Base-by-base conservation (phyloP, 306 rosid genomes). In the Nissolia schottii region DNA sequence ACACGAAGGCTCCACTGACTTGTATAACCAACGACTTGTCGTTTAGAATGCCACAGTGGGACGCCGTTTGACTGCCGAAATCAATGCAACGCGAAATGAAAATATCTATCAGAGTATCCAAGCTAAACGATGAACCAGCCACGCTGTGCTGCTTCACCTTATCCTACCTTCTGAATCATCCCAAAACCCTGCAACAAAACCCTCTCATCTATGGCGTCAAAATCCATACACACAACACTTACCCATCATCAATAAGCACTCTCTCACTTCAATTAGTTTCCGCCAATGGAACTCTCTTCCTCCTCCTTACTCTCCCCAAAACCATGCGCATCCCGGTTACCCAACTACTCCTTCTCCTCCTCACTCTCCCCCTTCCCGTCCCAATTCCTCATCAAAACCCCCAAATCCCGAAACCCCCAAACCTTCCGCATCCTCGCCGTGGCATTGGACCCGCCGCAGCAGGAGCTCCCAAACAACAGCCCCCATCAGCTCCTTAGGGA, bases 401-500 rank as follows among this genome's bases (percentile, higher is more conserved):
- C 74, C 20, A 77, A 76, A 64, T 56, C 70, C 8, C 14, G 53
- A 22, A 76, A 81, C 70, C 77, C 71, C 23, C 67, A 62, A 15
- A 64, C 23, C 35, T 45, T 73, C 69, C 87, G 70, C 14, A 67
- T 91, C 22, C 58, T 81, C 20, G 91, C 96, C 6, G 95, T 91
- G 11, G 88, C 93, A 7, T 29, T 87, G 6, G 97, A 86, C 53
- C 87, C 96, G 19, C 85, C 84, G 54, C 82, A 82, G 27, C 83
- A 87, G 53, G 91, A 91, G 2, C 85, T 80, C 73, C 91, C 99
- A 3, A 20, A 40, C 67, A 91, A 82, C 87, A 89, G 87, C 63
- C 99, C 99, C 22, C 99, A 88, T 57, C 78, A 88, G 16, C 97
- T 94, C 63, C 96, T 94, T 9, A 94, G 86, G 49, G 97, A 94